Evolutionary conservation across 2,329 filamentous ascomycete species (phyloP), one percentile per base, ranked within the genome.

Genomic region (Periconia sp.): DNA sequence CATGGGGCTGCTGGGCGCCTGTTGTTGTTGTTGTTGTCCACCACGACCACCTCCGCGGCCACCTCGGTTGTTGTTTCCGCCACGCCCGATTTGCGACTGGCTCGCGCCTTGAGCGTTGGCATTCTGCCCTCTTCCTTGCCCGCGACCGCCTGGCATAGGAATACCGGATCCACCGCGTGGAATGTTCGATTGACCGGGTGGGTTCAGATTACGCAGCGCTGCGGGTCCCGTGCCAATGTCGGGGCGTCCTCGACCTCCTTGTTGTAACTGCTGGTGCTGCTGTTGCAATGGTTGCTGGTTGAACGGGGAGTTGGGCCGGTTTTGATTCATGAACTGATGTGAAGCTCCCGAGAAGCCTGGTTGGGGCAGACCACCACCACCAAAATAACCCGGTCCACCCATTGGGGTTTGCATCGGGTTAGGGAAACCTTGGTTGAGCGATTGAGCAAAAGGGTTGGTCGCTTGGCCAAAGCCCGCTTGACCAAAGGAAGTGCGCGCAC

Each of bases 141-240:
- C 63, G 23, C 51, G 49, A 19, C 59, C 63, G 10, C 65, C 66
- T 2, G 68, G 68, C 23, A 65, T 52, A 17, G 70, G 71, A 44
- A 74, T 72, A 18, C 63, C 63, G 14, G 62, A 65, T n/a, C 57
- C 63, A 10, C 67, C 64, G 23, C 70, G 66, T 11, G 71, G 71
- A 20, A 73, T 71, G 41, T 59, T 60, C 2, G 65, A 62, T 52
- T 65, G 64, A 31, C 23, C 40, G n/a, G 59, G 59, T 50, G 58
- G 59, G 13, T 56, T 56, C 7, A 68, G 51, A 11, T 59, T 56
- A 18, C 69, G 71, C 9, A 71, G 58, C 2, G 69, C 66, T 35
- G 57, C 60, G 15, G 65, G 65, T 7, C 68, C 71, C 2, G 68
- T 70, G 35, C 69, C 69, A 18, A 65, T 49, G 43, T 58, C 59